Conservation (phyloP, 2,329 filamentous ascomycete species). For the Diaporthe capsici region DNA sequence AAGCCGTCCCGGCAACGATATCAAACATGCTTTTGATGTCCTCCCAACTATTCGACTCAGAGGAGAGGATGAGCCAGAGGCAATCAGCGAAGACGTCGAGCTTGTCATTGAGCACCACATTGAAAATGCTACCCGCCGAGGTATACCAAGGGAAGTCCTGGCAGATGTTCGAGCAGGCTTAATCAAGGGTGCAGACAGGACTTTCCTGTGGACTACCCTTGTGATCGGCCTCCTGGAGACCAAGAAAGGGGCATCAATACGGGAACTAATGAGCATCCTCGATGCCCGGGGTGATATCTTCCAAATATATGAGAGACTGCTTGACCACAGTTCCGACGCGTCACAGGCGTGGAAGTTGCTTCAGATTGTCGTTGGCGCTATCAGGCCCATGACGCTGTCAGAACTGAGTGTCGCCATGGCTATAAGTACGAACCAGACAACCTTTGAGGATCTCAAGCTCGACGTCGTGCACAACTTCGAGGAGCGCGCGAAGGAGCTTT, state of each 20-base stretch:
- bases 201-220: slow-evolving; percentile 45
- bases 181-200: slow-evolving; percentile 42
- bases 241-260: slow-evolving; percentile 38
- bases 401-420: slow-evolving; percentile 44
- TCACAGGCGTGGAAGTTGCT: slow-evolving; percentile 42
- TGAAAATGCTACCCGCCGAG: slow-evolving; percentile 38
- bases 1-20: slow-evolving; percentile 43
- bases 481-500: slow-evolving; percentile 42
- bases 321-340: slow-evolving; percentile 35
- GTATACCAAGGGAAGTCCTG: slow-evolving; percentile 37
- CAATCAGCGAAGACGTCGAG: slow-evolving; percentile 42
- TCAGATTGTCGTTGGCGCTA: slow-evolving; percentile 41
- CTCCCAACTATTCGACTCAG: slow-evolving; percentile 40
- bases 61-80: slow-evolving; percentile 42
- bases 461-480: slow-evolving; percentile 43
- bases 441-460: slow-evolving; percentile 41
- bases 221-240: slow-evolving; percentile 42
- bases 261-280: slow-evolving; percentile 42
- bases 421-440: slow-evolving; percentile 5
- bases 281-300: slow-evolving; percentile 40
- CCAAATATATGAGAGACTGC: slow-evolving; percentile 42
- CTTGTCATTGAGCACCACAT: slow-evolving; percentile 41
- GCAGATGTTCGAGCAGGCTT: slow-evolving; percentile 38
- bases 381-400: slow-evolving; percentile 41
- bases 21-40: slow-evolving; percentile 42